Base-by-base conservation (phyloP, 2,329 filamentous ascomycete species). In the Colletotrichum sp. region DNA sequence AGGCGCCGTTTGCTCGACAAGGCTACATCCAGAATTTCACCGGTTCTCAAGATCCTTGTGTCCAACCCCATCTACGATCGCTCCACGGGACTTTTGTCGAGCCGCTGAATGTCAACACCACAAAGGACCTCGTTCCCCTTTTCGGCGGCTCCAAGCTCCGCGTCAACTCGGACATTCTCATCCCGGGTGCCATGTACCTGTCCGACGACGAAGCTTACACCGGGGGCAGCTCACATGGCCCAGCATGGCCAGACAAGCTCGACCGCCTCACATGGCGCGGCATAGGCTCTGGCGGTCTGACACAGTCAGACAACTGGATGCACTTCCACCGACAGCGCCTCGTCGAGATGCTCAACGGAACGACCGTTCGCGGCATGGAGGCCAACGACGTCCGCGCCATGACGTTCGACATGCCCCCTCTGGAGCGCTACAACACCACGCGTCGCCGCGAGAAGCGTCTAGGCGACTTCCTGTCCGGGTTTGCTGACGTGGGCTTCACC, bases 251-350 rank as follows among this genome's bases (percentile, higher is more conserved):
- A 6, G 80, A 86, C 38, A 94, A 94, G 81, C 82, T 83, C 33
- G 85, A 89, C 68, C 84, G 82, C 5, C 82, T 91, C 59, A 83
- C 92, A 43, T 94, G 92, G 92, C 90, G 92, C 47, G 92, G 92
- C 59, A 89, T 90, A 3, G 91, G 90, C 5, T 92, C 91, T 9
- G 92, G 91, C 5, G 92, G 91, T 3, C 84, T 86, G 33, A 82
- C 86, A 59, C 83, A 82, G 70, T 78, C 78, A n/a, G 80, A 90
- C 58, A 93, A 89, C 74, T 95, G 93, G 92, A 86, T 86, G 38
- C 89, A 90, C 43, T 93, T 94, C 77, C 93, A 94, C 75, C 90
- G 93, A n/a, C 92, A 93, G 77, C 91, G 93, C 6, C 90, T 94
- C 72, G 84, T 94, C 31, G 86, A 91, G 72, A 93, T 94, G 91